Percentiles rank a stretch among this genome's conserved stretches.
Evolutionary conservation across 2,329 filamentous ascomycete genomes (phyloP).

Genomic region (Venturia effusa): DNA sequence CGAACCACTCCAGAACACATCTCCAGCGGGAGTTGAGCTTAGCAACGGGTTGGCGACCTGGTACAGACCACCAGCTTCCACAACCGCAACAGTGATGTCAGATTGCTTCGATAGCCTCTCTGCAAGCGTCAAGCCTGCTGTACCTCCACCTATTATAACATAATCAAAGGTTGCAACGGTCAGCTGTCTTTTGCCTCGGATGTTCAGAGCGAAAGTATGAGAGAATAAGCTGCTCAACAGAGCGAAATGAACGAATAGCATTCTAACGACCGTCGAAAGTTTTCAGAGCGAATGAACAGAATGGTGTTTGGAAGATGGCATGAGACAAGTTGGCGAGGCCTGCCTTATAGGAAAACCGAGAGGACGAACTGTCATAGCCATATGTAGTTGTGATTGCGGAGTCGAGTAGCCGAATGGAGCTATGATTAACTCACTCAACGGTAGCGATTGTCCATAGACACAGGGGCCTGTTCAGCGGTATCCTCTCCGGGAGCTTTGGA

Average conservation of each 20-base stretch:
- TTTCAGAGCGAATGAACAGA: neutral
- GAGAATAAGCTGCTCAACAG: neutral
- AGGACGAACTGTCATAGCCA: neutral
- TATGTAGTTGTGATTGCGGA: neutral
- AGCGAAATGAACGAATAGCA: neutral
- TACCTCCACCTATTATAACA: constrained; percentile 2
- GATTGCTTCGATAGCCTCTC: neutral
- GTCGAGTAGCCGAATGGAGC: neutral
- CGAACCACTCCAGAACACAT: constrained; percentile 15
- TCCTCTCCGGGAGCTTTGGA: neutral
- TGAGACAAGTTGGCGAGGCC: neutral
- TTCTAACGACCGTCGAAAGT: neutral
- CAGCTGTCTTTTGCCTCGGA: neutral
- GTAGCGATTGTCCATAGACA: too few species aligned
- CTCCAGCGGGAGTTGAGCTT: constrained; percentile 16
- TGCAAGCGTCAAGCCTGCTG: neutral
- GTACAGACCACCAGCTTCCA: constrained; percentile 18
- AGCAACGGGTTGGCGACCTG: constrained; percentile 20
- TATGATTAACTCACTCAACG: neutral
- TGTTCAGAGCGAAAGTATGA: neutral
- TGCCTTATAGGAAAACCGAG: neutral
- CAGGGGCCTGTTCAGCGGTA: neutral
- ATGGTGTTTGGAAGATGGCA: neutral
- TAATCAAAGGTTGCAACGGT: neutral
- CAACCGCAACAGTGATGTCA: neutral